Conservation (phyloP, 2,329 filamentous ascomycete species). For the Pestalotiopsis sp. region DNA sequence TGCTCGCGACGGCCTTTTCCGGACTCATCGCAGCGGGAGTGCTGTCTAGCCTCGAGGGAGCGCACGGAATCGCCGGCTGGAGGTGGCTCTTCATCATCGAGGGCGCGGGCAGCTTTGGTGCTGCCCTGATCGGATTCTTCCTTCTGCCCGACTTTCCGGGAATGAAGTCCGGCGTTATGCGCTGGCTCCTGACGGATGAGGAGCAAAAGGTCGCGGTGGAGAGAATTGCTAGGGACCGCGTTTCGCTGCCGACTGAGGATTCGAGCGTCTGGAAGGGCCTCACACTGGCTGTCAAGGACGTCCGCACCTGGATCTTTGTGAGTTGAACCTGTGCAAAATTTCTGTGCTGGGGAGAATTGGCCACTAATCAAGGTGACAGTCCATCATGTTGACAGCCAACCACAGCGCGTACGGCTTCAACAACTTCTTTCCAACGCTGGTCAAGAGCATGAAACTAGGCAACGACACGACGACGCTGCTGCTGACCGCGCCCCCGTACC, state of each 20-base stretch:
- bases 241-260: slow-evolving; percentile 42
- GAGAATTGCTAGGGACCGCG: slow-evolving; percentile 53
- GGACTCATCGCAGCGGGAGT: slow-evolving; percentile 63
- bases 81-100: slow-evolving; percentile 57
- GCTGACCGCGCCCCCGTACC: slow-evolving; percentile 8
- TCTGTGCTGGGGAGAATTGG: slow-evolving; percentile 15
- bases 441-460: slow-evolving; percentile 9
- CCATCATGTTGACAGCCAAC: slow-evolving; percentile 40
- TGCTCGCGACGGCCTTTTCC: slow-evolving; percentile 50
- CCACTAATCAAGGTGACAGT: slow-evolving; percentile 53
- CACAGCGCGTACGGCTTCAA: slow-evolving; percentile 44
- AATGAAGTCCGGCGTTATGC: slow-evolving; percentile 30
- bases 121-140: slow-evolving; percentile 66
- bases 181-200: slow-evolving; percentile 49
- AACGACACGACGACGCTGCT: slow-evolving; percentile 10
- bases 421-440: slow-evolving; percentile 37
- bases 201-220: slow-evolving; percentile 45
- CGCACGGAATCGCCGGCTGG: slow-evolving; percentile 48
- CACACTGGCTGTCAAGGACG: slow-evolving; percentile 50
- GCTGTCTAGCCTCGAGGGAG: slow-evolving; percentile 54
- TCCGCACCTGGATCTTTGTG: slow-evolving; percentile 51
- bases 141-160: slow-evolving; percentile 42
- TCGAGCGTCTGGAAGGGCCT: slow-evolving; percentile 49
- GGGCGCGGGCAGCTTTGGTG: slow-evolving; percentile 61
- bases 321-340: neutral